These are phyloP conservation scores for Phytophthora idaei DNA, from an alignment of 352 stramenopile species.

Conservation along the genomic window DNA sequence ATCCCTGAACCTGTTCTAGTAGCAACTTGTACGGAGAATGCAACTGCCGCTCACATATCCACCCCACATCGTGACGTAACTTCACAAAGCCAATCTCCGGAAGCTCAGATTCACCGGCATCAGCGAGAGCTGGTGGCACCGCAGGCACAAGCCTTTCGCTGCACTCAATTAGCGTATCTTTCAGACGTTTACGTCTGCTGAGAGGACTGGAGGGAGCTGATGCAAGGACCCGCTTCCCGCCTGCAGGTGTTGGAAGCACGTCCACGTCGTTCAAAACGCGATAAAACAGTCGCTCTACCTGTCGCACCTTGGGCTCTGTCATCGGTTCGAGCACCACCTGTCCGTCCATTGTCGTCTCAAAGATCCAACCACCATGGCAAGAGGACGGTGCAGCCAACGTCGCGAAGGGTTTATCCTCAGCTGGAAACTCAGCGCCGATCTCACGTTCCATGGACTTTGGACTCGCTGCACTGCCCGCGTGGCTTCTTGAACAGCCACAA, in stretches of 20 bases:
- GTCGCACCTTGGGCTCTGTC: slow-evolving; percentile 54
- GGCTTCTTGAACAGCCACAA: slow-evolving; percentile 56
- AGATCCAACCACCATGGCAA: slow-evolving; percentile 83
- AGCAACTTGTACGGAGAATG: slow-evolving; percentile 52
- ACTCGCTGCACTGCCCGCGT: slow-evolving; percentile 39
- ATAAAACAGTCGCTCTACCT: slow-evolving; percentile 84
- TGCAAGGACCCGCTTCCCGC: slow-evolving; percentile 9
- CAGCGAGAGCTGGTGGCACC: slow-evolving; percentile 15
- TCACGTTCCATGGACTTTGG: slow-evolving; percentile 26
- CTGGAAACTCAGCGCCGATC: slow-evolving; percentile 5
- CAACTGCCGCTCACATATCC: slow-evolving; percentile 74
- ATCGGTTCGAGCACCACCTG: slow-evolving; percentile 80
- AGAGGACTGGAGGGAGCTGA: slow-evolving; percentile 38
- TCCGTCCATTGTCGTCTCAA: slow-evolving; percentile 87
- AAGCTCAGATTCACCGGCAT: slow-evolving; percentile 18
- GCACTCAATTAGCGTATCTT: slow-evolving; percentile 79
- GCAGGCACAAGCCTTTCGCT: slow-evolving; percentile 73
- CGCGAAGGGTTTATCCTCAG: slow-evolving; percentile 21
- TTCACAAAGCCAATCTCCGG: slow-evolving; percentile 76
- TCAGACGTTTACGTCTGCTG: slow-evolving; percentile 60
- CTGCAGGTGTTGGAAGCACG: slow-evolving; percentile 62
- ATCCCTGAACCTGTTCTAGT: slow-evolving; percentile 76
- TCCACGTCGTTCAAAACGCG: slow-evolving; percentile 71
- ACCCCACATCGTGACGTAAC: slow-evolving; percentile 79
- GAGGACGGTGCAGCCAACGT: slow-evolving; percentile 34